A percentile compares a stretch with the other conserved stretches of the same genome.
phyloP scores from a whole-genome alignment of 139 green algal genomes.

The Bryopsis sp. region DNA sequence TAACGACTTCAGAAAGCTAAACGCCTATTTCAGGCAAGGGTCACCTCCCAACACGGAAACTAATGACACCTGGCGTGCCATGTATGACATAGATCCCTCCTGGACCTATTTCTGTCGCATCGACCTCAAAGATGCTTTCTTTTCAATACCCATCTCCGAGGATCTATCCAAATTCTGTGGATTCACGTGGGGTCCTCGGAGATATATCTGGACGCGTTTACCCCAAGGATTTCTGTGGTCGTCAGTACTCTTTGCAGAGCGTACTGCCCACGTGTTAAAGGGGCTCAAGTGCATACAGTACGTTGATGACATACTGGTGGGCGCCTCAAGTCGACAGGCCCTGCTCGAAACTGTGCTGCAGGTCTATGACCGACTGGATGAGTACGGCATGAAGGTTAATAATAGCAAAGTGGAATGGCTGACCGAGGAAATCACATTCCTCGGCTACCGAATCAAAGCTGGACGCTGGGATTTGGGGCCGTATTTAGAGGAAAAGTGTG shows the following conservation, averaged over 20 bases:
- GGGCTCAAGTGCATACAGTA: conserved; percentile 8
- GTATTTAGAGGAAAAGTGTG: not conserved
- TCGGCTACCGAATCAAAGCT: not conserved
- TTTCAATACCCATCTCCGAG: not conserved
- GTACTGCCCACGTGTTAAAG: conserved; percentile 5
- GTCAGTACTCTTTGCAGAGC: conserved; percentile 15
- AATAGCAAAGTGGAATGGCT: conserved; percentile 6
- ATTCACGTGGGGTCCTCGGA: conserved; percentile 2
- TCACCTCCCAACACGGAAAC: not conserved
- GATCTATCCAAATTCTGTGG: not conserved
- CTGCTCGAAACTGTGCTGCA: not conserved
- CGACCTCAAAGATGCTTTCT: conserved; percentile 18
- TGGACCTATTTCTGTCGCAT: conserved; percentile 5
- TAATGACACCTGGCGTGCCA: conserved; percentile 1
- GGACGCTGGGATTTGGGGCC: not conserved
- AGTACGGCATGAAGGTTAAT: conserved; percentile 18
- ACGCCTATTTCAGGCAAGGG: conserved; percentile 1
- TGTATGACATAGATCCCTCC: conserved; percentile 1
- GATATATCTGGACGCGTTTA: conserved; percentile 6
- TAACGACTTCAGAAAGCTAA: conserved; percentile 16
- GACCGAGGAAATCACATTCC: not conserved
- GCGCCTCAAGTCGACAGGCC: not conserved
- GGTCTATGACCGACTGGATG: conserved; percentile 7
- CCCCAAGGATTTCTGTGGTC: conserved; percentile 14
- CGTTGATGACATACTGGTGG: conserved; percentile 13